Evolutionary conservation across 2,329 filamentous ascomycete species (phyloP).

Genomic region (Aureobasidium sp.): DNA sequence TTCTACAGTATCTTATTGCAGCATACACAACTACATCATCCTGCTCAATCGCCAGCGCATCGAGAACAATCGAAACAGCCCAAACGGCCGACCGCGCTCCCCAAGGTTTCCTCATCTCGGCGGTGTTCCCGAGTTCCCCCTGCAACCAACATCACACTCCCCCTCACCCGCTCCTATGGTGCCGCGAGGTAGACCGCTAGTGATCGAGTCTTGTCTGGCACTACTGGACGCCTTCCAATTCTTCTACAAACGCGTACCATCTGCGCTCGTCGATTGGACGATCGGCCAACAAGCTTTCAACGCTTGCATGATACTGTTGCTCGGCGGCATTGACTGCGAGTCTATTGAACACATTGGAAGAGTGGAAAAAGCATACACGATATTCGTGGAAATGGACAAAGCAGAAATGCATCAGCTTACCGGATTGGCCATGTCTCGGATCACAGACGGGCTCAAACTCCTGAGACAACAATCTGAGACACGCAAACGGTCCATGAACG

Average conservation of each 20-base stretch:
- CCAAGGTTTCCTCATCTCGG: not conserved
- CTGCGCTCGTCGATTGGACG: slow-evolving; percentile 42
- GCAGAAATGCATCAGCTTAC: slow-evolving; percentile 41
- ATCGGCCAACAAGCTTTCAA: slow-evolving; percentile 46
- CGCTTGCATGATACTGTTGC: slow-evolving; percentile 42
- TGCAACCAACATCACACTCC: slow-evolving; percentile 18
- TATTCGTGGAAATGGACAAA: slow-evolving; percentile 38
- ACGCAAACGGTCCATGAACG: not conserved
- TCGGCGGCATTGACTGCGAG: slow-evolving; percentile 40
- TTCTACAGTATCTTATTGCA: slow-evolving; percentile 37
- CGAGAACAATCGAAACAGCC: slow-evolving; percentile 21
- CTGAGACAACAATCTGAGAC: slow-evolving; percentile 17
- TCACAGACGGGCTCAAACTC: slow-evolving; percentile 24
- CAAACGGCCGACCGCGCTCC: not conserved
- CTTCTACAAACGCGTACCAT: slow-evolving; percentile 37
- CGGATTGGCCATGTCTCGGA: slow-evolving; percentile 36
- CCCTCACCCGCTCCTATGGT: slow-evolving; percentile 11
- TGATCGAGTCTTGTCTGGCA: slow-evolving; percentile 36
- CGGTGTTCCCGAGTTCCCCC: not conserved
- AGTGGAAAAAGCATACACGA: slow-evolving; percentile 35
- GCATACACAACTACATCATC: slow-evolving; percentile 43
- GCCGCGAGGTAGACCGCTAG: slow-evolving; percentile 30
- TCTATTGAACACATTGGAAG: slow-evolving; percentile 32
- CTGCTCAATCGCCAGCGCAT: slow-evolving; percentile 43
- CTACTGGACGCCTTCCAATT: slow-evolving; percentile 42